phyloP scores from a whole-genome alignment of 768 basidiomycete species.

The Termitomyces heimii region DNA sequence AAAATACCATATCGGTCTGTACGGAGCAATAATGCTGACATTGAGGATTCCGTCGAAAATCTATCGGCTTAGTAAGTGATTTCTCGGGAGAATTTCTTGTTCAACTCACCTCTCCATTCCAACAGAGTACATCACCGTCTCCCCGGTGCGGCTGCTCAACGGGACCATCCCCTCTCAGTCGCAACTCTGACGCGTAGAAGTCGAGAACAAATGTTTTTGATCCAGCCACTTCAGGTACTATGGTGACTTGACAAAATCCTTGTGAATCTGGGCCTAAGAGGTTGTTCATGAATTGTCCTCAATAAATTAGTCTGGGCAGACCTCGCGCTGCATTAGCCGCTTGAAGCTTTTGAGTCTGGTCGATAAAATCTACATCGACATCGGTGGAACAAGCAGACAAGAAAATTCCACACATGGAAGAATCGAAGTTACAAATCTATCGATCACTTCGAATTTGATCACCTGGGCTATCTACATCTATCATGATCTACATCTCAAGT shows the following conservation, averaged over 20 bases:
- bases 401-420: constrained; percentile 68
- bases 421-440: constrained; percentile 9
- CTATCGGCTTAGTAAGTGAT: constrained; percentile 16
- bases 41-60: constrained; percentile 78
- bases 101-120: constrained; percentile 73
- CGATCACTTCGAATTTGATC: background rate
- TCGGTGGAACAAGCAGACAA: constrained; percentile 30
- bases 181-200: constrained; percentile 73
- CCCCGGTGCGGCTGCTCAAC: constrained; percentile 65
- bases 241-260: constrained; percentile 19
- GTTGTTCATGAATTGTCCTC: background rate
- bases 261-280: constrained; percentile 63
- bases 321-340: constrained; percentile 55
- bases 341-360: constrained; percentile 29
- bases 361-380: constrained; percentile 15
- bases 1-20: background rate
- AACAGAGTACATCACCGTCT: constrained; percentile 63
- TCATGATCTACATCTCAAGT: too few species aligned
- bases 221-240: constrained; percentile 6
- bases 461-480: too few species aligned
- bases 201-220: constrained; percentile 26
- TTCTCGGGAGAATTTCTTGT: background rate
- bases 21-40: constrained; percentile 30
- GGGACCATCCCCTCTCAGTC: constrained; percentile 53
- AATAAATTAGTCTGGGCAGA: constrained; percentile 19